Conservation (phyloP, 176 grass and related monocot genomes). For the Puccinellia tenuiflora region DNA sequence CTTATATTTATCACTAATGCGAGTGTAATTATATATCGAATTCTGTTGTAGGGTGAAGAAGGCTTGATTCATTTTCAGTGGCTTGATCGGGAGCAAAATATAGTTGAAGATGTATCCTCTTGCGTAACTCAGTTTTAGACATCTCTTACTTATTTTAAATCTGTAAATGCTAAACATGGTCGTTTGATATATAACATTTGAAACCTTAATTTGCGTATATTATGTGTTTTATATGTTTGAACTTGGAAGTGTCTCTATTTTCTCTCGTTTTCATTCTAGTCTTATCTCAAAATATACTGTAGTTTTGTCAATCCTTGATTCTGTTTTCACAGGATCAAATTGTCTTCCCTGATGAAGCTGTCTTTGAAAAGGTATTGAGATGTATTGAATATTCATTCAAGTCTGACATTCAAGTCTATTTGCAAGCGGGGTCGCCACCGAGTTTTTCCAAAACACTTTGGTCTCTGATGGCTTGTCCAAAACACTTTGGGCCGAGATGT, state of each 20-base stretch:
- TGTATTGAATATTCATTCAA: background rate
- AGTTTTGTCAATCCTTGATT: slow-evolving; percentile 51
- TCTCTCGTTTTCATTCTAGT: slow-evolving; percentile 6
- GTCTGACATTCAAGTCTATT: no score
- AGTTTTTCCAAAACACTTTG: no score
- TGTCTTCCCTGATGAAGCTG: slow-evolving; percentile 88
- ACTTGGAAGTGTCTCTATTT: slow-evolving; percentile 2
- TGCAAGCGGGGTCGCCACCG: no score
- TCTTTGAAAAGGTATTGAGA: slow-evolving; percentile 83
- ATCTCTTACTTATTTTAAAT: background rate
- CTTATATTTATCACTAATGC: slow-evolving; percentile 3
- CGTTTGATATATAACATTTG: background rate
- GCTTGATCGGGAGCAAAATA: slow-evolving; percentile 82
- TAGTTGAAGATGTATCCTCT: slow-evolving; percentile 87
- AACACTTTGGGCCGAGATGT: no score
- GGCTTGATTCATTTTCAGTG: slow-evolving; percentile 97
- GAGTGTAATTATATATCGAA: slow-evolving; percentile 1
- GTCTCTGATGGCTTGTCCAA: no score
- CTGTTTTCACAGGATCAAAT: slow-evolving; percentile 76
- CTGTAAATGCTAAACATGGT: background rate
- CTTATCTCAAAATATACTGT: background rate
- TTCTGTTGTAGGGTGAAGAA: slow-evolving; percentile 80
- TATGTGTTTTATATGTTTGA: background rate
- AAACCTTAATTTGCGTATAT: slow-evolving; percentile 1
- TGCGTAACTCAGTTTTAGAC: background rate